Conservation (phyloP, 2,329 filamentous ascomycete genomes). For the Paracamarosporium sp. region DNA sequence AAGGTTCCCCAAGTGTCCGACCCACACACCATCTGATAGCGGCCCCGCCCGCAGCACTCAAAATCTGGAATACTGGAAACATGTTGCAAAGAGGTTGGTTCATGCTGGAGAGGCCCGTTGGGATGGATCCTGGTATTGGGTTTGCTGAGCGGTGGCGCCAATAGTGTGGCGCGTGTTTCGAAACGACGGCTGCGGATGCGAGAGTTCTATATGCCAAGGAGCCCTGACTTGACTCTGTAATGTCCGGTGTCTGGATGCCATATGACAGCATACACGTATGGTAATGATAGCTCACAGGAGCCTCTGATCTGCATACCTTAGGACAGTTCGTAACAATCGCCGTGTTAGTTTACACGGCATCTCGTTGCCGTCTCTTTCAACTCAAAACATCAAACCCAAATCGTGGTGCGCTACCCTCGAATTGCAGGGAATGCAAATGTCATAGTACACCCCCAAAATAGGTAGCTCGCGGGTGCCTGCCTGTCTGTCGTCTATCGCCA, state of each 20-base stretch:
- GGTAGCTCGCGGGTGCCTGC: no score
- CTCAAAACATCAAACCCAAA: no score
- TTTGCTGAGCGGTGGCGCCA: background rate
- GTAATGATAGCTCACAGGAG: no score
- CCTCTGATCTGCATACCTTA: no score
- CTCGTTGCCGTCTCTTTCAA: no score
- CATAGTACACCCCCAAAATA: no score
- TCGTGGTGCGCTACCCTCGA: no score
- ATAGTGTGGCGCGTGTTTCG: background rate
- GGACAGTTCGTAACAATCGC: no score
- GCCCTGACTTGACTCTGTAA: background rate
- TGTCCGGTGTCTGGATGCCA: background rate
- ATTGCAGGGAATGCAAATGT: no score
- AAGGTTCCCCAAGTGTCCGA: background rate
- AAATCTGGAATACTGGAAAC: background rate
- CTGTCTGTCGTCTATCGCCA: no score
- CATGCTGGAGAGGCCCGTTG: background rate
- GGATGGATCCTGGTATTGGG: background rate
- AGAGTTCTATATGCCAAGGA: background rate
- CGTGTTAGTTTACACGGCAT: no score
- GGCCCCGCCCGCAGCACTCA: background rate
- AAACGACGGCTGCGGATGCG: background rate
- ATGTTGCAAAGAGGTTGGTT: background rate
- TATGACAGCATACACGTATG: background rate
- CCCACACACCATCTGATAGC: background rate